Evolutionary conservation across 2,329 filamentous ascomycete genomes (phyloP).

Genomic region (Paramyrothecium sp.): DNA sequence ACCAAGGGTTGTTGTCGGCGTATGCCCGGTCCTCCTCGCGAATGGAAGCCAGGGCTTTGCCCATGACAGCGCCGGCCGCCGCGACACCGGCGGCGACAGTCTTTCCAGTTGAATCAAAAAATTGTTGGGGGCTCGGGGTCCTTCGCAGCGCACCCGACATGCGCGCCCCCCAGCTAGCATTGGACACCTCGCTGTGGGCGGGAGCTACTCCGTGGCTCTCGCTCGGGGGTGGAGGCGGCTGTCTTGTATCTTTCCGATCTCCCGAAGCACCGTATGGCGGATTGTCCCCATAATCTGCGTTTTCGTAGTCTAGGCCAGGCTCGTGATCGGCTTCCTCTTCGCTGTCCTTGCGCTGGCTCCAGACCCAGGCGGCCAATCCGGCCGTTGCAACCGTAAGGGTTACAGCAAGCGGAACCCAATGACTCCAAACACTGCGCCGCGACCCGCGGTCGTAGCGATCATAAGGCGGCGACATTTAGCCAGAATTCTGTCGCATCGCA

Average conservation of each 20-base stretch:
- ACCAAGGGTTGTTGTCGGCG: slow-evolving; percentile 88
- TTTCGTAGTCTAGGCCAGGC: slow-evolving; percentile 46
- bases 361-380: slow-evolving; percentile 86
- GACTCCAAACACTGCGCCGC: slow-evolving; percentile 66
- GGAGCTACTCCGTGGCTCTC: slow-evolving; percentile 40
- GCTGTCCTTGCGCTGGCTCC: slow-evolving; percentile 80
- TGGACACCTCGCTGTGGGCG: slow-evolving; percentile 25
- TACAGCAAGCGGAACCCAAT: slow-evolving; percentile 86
- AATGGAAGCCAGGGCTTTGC: slow-evolving; percentile 79
- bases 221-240: slow-evolving; percentile 35
- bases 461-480: slow-evolving; percentile 60
- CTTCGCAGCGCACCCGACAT: slow-evolving; percentile 79
- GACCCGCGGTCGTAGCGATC: slow-evolving; percentile 57
- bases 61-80: slow-evolving; percentile 78
- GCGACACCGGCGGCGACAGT: slow-evolving; percentile 78
- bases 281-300: slow-evolving; percentile 53
- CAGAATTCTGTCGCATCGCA: slow-evolving; percentile 32
- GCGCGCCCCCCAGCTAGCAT: slow-evolving; percentile 67
- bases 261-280: slow-evolving; percentile 44
- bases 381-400: slow-evolving; percentile 86
- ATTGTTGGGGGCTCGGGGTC: slow-evolving; percentile 83
- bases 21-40: slow-evolving; percentile 82
- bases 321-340: slow-evolving; percentile 61
- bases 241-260: slow-evolving; percentile 29
- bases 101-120: slow-evolving; percentile 80